A percentile compares a stretch with the other conserved stretches of the same genome.
These are phyloP conservation scores for Neurospora hispaniola DNA, from an alignment of 495 filamentous ascomycete genomes.

Conservation along the genomic window DNA sequence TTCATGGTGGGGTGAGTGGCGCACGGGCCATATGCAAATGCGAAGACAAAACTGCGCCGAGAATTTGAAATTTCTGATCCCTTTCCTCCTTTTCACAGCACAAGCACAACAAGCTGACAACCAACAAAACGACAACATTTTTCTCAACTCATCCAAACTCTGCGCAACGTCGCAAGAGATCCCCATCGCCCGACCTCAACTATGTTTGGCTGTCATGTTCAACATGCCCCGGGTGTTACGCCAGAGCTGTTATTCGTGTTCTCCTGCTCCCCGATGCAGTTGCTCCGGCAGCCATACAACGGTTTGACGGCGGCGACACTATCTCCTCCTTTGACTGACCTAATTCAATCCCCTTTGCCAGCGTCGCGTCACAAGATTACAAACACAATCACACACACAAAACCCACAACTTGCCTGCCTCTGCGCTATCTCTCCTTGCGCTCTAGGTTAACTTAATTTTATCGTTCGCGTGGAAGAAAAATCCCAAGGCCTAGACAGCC, in stretches of 20 bases:
- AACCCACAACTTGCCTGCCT: slow-evolving; percentile 49
- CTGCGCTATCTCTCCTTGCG: slow-evolving; percentile 37
- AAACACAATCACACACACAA: slow-evolving; percentile 15
- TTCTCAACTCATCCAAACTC: background rate
- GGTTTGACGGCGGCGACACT: background rate
- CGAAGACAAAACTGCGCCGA: background rate
- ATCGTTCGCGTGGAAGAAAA: slow-evolving; percentile 51
- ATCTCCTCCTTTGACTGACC: background rate
- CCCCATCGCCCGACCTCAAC: background rate
- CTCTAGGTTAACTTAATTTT: slow-evolving; percentile 41
- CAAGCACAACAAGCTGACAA: background rate
- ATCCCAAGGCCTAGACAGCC: slow-evolving; percentile 51
- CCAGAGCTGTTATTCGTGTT: background rate
- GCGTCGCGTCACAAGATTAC: background rate
- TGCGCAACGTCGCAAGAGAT: background rate
- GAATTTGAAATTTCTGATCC: background rate
- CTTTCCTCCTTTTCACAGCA: background rate
- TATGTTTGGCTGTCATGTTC: background rate
- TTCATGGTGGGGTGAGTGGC: background rate
- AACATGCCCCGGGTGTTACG: background rate
- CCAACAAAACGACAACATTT: background rate
- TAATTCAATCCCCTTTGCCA: background rate
- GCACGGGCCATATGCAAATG: background rate
- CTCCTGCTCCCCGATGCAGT: background rate
- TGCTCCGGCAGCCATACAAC: background rate